Evolutionary conservation across 805 yeast species (phyloP), one percentile per base, ranked within the genome.

Genomic region (Zygoascus tannicola): DNA sequence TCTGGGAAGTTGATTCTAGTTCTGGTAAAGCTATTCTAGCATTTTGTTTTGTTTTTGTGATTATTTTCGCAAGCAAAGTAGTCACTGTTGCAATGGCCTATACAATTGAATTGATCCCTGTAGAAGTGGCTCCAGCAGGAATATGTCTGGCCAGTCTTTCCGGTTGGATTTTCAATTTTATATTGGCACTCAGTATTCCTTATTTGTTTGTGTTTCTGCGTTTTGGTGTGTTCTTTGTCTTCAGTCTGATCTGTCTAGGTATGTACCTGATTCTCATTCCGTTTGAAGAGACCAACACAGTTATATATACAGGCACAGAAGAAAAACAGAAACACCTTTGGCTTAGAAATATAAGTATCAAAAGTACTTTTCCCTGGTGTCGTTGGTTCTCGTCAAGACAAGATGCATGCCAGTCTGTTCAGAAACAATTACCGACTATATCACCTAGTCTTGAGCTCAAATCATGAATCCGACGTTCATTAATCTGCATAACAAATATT

Each of bases 1-100:
- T 32, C n/a, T 33, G 35, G 35, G 15, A n/a, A 33, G 35, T 33
- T 7, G 35, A 15, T 16, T n/a, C 14, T 19, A 22, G 10, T 4
- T 14, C 47, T 4, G 45, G 51, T 1, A 19, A 33, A n/a, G 22
- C 28, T 10, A 26, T 45, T 35, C 40, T 48, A 19, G 47, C 21
- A 14, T 18, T 38, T 4, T 48, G 51, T 22, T 45, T 46, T 39
- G 5, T 36, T 3, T 45, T 45, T 41, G 47, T 48, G 3, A 22
- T 26, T 10, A 20, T 32, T 2, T 45, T 43, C 37, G 41, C 49
- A 10, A 19, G 32, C 4, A 35, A 35, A 14, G 26, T 48, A 4
- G 33, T 45, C 18, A 37, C 47, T n/a, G 14, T 36, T 5, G 20
- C 49, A n/a, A 45, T 48, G 38, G 40, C 42, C 12, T 48, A 48